Base-by-base conservation (phyloP, 148 eudicot species). In the Polygonum aviculare region DNA sequence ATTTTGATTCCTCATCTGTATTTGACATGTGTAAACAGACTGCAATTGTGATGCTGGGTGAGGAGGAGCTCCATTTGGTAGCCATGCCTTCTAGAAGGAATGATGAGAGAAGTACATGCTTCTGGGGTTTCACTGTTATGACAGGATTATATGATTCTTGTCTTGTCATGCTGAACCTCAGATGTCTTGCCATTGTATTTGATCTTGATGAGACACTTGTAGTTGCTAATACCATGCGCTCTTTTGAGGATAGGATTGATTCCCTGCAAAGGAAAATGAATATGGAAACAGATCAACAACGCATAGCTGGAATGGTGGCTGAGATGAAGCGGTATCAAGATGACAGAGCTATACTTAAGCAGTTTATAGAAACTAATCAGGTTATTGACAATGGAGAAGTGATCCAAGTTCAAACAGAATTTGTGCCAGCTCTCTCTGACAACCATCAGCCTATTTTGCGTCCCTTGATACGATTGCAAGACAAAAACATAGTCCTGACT, bases 151-250 rank as follows among this genome's bases (percentile, higher is more conserved):
- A 95, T 79, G 80, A 85, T 39, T 88, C 94, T 60, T 92, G 98
- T 80, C 93, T 95, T 78, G 86, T 84, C 73, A 83, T 95, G 98
- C 84, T 95, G 80, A 93, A 95, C 78, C 97, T 93, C 54, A 89
- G 99, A 79, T 95, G 99, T 77, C 99, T 95, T 73, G 94, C 94
- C 79, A 95, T 95, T 76, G 99, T 93, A 48, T 95, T 95, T 85
- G 99, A 95, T 84, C 99, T 95, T 21, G 99, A 95, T 67, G 99
- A 95, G 82, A 95, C 99, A 26, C 91, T 95, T 18, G 82, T 95
- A 52, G 97, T 95, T 69, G 99, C 99, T 38, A 92, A 95, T 79
- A 95, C 99, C 6, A 86, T 90, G 94, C 91, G 97, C 12, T 95
- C 99, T 3, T 95, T 95, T 76, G 99, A 95, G 85, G 99, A 95